These are phyloP conservation scores for Solanum hybrid DNA, from an alignment of 305 asterid genomes.

Conservation along the genomic window DNA sequence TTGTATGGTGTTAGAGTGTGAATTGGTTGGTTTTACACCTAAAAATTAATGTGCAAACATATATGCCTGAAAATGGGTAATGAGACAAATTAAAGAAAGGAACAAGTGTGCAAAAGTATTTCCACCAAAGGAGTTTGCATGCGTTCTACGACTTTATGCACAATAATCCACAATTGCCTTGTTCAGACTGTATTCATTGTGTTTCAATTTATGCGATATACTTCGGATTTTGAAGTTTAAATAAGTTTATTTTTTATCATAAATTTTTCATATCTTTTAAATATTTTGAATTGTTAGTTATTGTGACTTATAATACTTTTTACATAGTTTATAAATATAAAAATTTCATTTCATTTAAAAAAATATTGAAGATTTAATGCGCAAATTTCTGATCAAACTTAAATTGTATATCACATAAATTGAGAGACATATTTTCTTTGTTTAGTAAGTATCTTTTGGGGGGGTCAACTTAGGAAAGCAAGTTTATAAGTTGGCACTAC, in stretches of 20 bases:
- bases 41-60: neutral
- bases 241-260: too few species aligned
- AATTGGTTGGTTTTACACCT: neutral
- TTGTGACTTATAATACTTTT: too few species aligned
- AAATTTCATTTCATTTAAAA: too few species aligned
- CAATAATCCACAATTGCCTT: neutral
- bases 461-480: neutral
- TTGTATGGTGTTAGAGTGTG: neutral
- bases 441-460: neutral
- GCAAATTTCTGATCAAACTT: too few species aligned
- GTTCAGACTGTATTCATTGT: neutral
- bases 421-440: neutral
- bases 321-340: too few species aligned
- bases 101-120: neutral
- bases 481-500: neutral
- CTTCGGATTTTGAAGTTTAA: too few species aligned
- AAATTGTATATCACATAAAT: too few species aligned
- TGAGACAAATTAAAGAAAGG: neutral
- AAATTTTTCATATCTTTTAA: too few species aligned
- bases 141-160: neutral
- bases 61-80: neutral
- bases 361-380: too few species aligned
- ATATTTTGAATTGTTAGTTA: too few species aligned
- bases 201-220: too few species aligned
- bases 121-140: neutral